A percentile compares a stretch with the other conserved stretches of the same genome.
Evolutionary conservation across 306 rosid genomes (phyloP).

Genomic region (Dicorynia guianensis): DNA sequence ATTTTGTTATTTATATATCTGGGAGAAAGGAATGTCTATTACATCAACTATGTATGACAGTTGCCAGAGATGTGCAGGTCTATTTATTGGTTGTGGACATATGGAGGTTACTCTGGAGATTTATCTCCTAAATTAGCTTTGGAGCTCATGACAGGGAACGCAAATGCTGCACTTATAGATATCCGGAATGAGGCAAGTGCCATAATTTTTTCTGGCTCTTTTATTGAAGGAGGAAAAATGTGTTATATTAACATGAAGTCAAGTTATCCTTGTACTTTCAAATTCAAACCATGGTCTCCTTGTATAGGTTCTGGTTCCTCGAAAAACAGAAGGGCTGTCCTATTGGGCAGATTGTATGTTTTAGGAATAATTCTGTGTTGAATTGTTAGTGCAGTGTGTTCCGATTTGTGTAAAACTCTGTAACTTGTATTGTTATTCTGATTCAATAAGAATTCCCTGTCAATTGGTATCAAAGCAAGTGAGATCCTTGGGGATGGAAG

Average conservation of each 20-base stretch:
- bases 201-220: slow-evolving; percentile 48
- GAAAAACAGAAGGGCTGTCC: too few species aligned
- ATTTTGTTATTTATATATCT: slow-evolving; percentile 33
- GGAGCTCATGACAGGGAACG: slow-evolving; percentile 72
- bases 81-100: slow-evolving; percentile 74
- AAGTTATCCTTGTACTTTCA: slow-evolving; percentile 19
- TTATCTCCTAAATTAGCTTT: slow-evolving; percentile 80
- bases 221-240: slow-evolving; percentile 35
- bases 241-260: slow-evolving; percentile 31
- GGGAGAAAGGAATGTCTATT: slow-evolving; percentile 39
- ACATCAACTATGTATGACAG: slow-evolving; percentile 56
- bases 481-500: too few species aligned
- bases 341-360: too few species aligned
- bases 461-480: too few species aligned
- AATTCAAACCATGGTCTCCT: slow-evolving; percentile 18
- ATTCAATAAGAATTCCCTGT: too few species aligned
- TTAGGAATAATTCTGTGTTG: too few species aligned
- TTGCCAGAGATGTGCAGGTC: slow-evolving; percentile 91
- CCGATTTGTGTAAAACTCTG: too few species aligned
- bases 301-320: not conserved
- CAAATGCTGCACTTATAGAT: slow-evolving; percentile 78
- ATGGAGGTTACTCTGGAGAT: slow-evolving; percentile 93
- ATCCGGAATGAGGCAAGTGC: slow-evolving; percentile 86
- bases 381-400: too few species aligned
- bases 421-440: too few species aligned